Percentiles rank a stretch among this genome's conserved stretches.
phyloP scores from a whole-genome alignment of 371 early-diverging fungal genomes.

The Mucor velutinosus region DNA sequence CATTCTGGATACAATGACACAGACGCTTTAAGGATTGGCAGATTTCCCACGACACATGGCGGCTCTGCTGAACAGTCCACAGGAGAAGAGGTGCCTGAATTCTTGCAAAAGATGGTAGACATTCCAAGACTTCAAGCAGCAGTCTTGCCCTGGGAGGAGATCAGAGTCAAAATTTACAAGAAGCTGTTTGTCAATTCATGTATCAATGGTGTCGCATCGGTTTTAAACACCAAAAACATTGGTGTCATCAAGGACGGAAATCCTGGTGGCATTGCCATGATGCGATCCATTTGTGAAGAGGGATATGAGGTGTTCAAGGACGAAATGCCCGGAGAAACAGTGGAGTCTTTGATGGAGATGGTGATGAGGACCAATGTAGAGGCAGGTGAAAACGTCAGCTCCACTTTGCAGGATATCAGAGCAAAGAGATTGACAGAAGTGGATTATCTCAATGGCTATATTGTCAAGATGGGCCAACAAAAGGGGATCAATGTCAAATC shows the following conservation, averaged over 20 bases:
- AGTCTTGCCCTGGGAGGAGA: constrained; percentile 38
- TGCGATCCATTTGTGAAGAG: constrained; percentile 35
- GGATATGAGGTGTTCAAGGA: constrained; percentile 28
- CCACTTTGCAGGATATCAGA: constrained; percentile 57
- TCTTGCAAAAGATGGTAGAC: constrained; percentile 25
- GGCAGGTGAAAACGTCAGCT: constrained; percentile 54
- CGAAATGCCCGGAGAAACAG: constrained; percentile 26
- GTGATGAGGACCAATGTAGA: constrained; percentile 31
- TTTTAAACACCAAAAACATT: constrained; percentile 50
- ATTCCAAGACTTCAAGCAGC: constrained; percentile 31
- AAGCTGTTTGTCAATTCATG: constrained; percentile 65
- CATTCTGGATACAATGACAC: constrained; percentile 50
- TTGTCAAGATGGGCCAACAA: constrained; percentile 32
- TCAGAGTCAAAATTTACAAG: constrained; percentile 44
- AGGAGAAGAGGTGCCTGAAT: neutral
- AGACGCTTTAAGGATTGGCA: constrained; percentile 34
- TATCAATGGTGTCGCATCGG: constrained; percentile 59
- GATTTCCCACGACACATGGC: constrained; percentile 17
- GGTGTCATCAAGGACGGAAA: constrained; percentile 21
- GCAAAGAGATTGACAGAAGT: constrained; percentile 52
- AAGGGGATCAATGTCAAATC: constrained; percentile 15
- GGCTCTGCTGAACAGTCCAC: constrained; percentile 2
- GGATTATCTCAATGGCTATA: constrained; percentile 64
- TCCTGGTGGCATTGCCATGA: constrained; percentile 16
- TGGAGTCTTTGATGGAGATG: constrained; percentile 20